Base-by-base conservation (phyloP, 225 moss, liverwort and hornwort genomes). In the Pseudisothecium myosuroides region DNA sequence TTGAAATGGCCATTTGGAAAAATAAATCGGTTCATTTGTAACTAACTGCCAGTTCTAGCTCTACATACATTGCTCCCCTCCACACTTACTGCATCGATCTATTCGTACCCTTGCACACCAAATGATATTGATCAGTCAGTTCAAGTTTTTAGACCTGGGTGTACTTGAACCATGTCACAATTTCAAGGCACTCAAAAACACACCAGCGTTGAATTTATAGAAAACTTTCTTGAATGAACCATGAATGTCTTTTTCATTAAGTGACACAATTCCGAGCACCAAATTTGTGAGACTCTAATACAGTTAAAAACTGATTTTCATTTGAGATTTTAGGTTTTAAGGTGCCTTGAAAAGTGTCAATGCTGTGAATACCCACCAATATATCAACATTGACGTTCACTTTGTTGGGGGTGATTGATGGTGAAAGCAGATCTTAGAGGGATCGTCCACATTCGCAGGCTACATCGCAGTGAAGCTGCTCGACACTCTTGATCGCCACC, bases 391-490 rank as follows among this genome's bases (percentile, higher is more conserved):
- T 83, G 50, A 66, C 10, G 34, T 34, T 34, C 24, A 24, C 26
- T 20, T 76, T 43, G 13, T n/a, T 88, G 23, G 54, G 45, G 62
- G 47, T 77, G 43, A 60, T 77, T 71, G 50, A 66, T 85, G 88
- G 47, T 77, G 56, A 84, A 17, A 64, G 85, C 94, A 97, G 97
- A 93, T 95, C 60, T 79, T 94, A 88, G 91, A 93, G 73, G 95
- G 95, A 7, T 93, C 97, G 10, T 92, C 95, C 21, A 95, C 91
- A 82, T 96, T 94, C 61, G 95, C 95, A 81, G 85, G 96, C 55
- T 95, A 94, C 89, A 93, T 97, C 64, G 95, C 92, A 6, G 88
- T 94, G 81, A 97, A 95, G 90, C 52, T 97, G 32, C 73, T 97
- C 54, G 97, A 97, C 47, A 85, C 94, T 45, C 89, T 96, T n/a